phyloP scores from a whole-genome alignment of 139 green algal genomes.

The Desmodesmus armatus region DNA sequence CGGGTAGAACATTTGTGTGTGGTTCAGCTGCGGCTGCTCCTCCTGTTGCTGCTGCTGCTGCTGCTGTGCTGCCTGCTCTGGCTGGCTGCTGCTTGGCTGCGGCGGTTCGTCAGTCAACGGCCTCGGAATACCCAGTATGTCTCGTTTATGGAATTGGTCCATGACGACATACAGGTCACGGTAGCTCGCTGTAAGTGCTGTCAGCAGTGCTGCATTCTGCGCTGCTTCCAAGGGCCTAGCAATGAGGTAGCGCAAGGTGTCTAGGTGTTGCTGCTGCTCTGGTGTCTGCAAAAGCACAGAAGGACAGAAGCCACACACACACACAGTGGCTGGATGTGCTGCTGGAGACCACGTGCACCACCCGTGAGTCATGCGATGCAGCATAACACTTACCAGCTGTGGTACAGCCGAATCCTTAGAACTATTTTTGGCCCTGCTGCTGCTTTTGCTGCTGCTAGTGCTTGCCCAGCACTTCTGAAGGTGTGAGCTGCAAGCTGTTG shows the following conservation, averaged over 20 bases:
- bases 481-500: neutral
- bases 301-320: too few relatives aligned
- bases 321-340: neutral
- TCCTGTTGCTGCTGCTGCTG: constrained; percentile 6
- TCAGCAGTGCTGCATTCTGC: constrained; percentile 40
- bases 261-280: constrained; percentile 42
- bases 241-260: constrained; percentile 9
- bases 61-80: neutral
- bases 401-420: neutral
- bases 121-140: constrained; percentile 36
- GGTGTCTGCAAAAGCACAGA: neutral
- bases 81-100: neutral
- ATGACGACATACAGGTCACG: constrained; percentile 41
- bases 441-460: neutral
- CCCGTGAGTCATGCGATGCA: too few relatives aligned
- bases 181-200: constrained; percentile 28
- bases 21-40: constrained; percentile 2
- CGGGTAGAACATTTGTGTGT: constrained; percentile 51
- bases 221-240: constrained; percentile 23
- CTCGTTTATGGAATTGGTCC: constrained; percentile 45
- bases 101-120: constrained; percentile 37
- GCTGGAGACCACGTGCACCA: too few relatives aligned
- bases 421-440: neutral
- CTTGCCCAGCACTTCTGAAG: constrained; percentile 1
- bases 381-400: neutral